Evolutionary conservation across 495 filamentous ascomycete species (phyloP), one percentile per base, ranked within the genome.

Genomic region (Neurospora sp.): DNA sequence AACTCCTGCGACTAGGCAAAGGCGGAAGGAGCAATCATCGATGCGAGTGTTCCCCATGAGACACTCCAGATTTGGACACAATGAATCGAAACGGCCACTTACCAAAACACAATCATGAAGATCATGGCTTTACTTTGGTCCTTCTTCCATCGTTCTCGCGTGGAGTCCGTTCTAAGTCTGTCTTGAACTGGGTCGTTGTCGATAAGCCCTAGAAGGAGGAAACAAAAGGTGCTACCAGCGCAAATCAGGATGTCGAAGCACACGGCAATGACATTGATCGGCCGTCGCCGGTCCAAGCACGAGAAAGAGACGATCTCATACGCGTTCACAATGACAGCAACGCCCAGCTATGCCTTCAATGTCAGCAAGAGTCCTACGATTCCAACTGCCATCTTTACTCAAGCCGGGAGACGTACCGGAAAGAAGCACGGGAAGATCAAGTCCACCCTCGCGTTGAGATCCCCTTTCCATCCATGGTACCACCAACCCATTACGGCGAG

Each of bases 81-180:
- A 8, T 14, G 3, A 40, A n/a, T 40, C 12, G 14, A 18, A 0
- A n/a, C 4, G 35, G 4, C 18, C 44, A 72, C 77, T 38, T 41
- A 80, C 78, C 73, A 72, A 45, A 79, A 78, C 0, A 78, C 75
- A 70, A 79, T 73, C 75, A 80, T 80, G 10, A 79, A 79, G 31
- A 79, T 75, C 78, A 80, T 80, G 20, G 69, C 73, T 22, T 73
- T 79, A 12, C 48, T 73, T 59, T 78, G 72, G 61, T 80, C 77
- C 0, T 10, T 16, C 6, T 38, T 72, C 78, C 77, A 80, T 16
- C 7, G 18, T 9, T 40, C 69, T 18, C 71, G 53, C 12, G 31
- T 35, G 12, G 42, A 53, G 6, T 37, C 12, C 18, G 45, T 65
- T 37, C 53, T 35, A 14, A 65, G 53, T 27, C 31, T 31, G 53